Conservation (phyloP, 345 rosid genomes). For the Pugionium dolabratum region DNA sequence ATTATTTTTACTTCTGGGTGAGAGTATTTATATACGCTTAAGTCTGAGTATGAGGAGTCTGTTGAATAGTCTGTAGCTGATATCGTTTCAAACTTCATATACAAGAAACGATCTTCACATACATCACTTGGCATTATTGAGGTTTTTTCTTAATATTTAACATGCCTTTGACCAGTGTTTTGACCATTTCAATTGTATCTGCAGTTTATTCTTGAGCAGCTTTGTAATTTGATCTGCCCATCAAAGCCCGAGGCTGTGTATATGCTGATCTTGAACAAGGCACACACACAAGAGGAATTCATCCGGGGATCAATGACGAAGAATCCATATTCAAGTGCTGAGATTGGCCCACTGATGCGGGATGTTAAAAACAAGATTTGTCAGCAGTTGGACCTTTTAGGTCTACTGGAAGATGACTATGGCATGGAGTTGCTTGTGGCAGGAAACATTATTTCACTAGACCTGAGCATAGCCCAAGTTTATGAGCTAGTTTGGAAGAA, state of each 20-base stretch:
- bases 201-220: slow-evolving; percentile 98
- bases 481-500: slow-evolving; percentile 99
- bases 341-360: slow-evolving; percentile 98
- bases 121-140: slow-evolving; percentile 25
- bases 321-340: slow-evolving; percentile 95
- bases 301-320: slow-evolving; percentile 99
- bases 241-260: slow-evolving; percentile 93
- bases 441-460: slow-evolving; percentile 95
- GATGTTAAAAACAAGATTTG: slow-evolving; percentile 98
- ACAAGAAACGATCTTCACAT: slow-evolving; percentile 16
- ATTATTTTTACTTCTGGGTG: slow-evolving; percentile 20
- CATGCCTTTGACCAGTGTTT: slow-evolving; percentile 19
- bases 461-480: slow-evolving; percentile 95
- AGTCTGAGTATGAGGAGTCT: slow-evolving; percentile 14
- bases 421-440: slow-evolving; percentile 97
- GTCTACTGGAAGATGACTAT: slow-evolving; percentile 92
- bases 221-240: slow-evolving; percentile 97
- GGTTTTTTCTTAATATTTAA: background rate
- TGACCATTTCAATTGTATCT: slow-evolving; percentile 41
- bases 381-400: slow-evolving; percentile 83
- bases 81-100: slow-evolving; percentile 17
- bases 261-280: slow-evolving; percentile 84
- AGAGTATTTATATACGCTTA: background rate
- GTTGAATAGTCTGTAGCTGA: slow-evolving; percentile 22
- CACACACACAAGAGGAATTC: slow-evolving; percentile 97